Base-by-base conservation (phyloP, 1,139 yeast genomes). In the Sugiyamaella japonica region DNA sequence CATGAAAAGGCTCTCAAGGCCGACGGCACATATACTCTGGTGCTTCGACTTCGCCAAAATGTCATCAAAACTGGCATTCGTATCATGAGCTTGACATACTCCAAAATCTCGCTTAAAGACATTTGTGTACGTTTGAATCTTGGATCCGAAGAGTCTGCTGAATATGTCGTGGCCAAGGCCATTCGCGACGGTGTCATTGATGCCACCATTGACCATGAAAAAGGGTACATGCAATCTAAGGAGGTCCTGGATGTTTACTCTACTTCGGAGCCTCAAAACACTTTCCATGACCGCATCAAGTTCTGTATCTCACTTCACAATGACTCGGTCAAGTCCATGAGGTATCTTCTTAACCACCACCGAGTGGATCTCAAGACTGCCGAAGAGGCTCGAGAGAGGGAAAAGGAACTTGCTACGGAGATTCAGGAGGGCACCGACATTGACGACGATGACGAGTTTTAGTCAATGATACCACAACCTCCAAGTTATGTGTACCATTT, bases 31-130 rank as follows among this genome's bases (percentile, higher is more conserved):
- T 89, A 84, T 69, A 88, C 90, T 32, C 79, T 95, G 64, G 95
- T 95, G 50, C 79, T 89, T 50, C 83, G 99, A 68, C 80, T 95
- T 66, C 87, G 98, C 70, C 97, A 95, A 69, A 95, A 93, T 70
- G 99, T 95, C 60, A 93, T 95, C 72, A 95, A 93, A 74, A 91
- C 99, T 0, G 99, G 99, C 66, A 90, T 95, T 59, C 82, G 99
- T 72, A 88, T 89, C 66, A 89, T 95, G 67, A 89, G 97, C 13
- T 78, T 95, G 66, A 84, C 97, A 3, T 95, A 95, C 75, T 88
- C 95, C 55, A 86, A 84, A 69, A 93, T 95, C 58, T 88, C 97
- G 2, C 79, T 95, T 66, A 88, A 87, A 73, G 99, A 95, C 69
- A 82, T 83, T 52, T 95, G 99, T 73, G 81, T 93, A 66, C 89